phyloP scores from a whole-genome alignment of 2,329 filamentous ascomycete species.

The Botrytis sinoallii region DNA sequence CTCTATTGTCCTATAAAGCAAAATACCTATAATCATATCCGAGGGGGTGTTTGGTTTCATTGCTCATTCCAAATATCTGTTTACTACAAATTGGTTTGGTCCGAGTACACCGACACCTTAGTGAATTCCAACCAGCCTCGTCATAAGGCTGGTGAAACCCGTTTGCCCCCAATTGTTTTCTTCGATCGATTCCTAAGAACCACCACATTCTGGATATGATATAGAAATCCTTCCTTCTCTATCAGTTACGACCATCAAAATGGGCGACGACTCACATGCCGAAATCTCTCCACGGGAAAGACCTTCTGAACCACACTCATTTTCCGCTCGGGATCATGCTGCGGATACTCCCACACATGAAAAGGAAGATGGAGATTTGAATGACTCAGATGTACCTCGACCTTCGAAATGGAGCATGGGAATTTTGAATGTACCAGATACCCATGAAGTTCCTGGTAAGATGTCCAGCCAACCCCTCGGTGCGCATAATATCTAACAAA shows the following conservation, averaged over 20 bases:
- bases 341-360: conserved; percentile 16
- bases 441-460: conserved; percentile 83
- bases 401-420: conserved; percentile 62
- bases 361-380: conserved; percentile 15
- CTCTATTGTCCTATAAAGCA: not conserved
- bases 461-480: not conserved
- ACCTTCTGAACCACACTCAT: conserved; percentile 24
- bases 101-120: not conserved
- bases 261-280: not conserved
- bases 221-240: not conserved
- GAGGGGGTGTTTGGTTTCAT: not conserved
- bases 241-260: not conserved
- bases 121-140: not conserved
- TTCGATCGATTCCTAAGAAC: not conserved
- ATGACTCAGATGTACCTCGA: conserved; percentile 17
- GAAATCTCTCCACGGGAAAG: not conserved
- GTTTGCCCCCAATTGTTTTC: not conserved
- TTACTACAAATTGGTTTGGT: not conserved
- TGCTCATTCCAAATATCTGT: not conserved
- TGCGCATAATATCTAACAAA: not conserved
- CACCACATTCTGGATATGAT: not conserved
- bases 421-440: conserved; percentile 77
- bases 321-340: conserved; percentile 28
- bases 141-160: conserved; percentile 13
- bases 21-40: not conserved